Evolutionary conservation across 225 moss, liverwort and hornwort species (phyloP).

Genomic region (Climacium dendroides): DNA sequence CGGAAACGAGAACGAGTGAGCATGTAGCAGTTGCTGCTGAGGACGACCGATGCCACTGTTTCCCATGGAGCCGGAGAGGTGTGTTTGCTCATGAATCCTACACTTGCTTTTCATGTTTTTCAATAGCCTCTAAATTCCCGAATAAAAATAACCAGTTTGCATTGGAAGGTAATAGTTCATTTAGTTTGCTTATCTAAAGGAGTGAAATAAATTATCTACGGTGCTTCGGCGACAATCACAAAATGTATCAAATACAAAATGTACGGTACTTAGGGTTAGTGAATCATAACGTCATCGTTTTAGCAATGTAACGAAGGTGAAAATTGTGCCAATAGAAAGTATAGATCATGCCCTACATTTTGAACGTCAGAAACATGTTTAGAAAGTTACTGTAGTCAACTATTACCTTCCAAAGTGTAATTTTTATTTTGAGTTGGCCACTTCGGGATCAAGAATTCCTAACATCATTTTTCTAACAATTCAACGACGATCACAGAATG

Average conservation of each 20-base stretch:
- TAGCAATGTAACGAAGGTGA: neutral
- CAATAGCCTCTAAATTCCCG: neutral
- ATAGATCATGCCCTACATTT: too few relatives aligned
- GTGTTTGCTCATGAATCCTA: neutral
- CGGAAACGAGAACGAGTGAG: neutral
- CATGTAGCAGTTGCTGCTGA: neutral
- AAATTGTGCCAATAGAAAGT: neutral
- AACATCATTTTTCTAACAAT: neutral
- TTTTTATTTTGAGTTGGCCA: neutral
- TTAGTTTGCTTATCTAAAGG: neutral
- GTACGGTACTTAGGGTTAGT: neutral
- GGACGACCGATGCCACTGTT: slow-evolving; percentile 9
- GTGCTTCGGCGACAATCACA: neutral
- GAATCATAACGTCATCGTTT: neutral
- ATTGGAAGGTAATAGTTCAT: neutral
- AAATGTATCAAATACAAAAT: too few relatives aligned
- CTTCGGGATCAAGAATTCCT: neutral
- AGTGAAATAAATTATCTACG: neutral
- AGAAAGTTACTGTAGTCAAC: neutral
- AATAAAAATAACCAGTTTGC: too few relatives aligned
- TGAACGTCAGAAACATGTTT: neutral
- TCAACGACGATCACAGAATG: neutral
- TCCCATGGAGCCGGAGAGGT: slow-evolving; percentile 22
- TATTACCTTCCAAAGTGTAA: neutral
- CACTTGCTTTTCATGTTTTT: neutral